Percentiles rank a stretch among this genome's conserved stretches.
These are phyloP conservation scores for Cucumis hystrix DNA, from an alignment of 306 rosid species.

Conservation along the genomic window DNA sequence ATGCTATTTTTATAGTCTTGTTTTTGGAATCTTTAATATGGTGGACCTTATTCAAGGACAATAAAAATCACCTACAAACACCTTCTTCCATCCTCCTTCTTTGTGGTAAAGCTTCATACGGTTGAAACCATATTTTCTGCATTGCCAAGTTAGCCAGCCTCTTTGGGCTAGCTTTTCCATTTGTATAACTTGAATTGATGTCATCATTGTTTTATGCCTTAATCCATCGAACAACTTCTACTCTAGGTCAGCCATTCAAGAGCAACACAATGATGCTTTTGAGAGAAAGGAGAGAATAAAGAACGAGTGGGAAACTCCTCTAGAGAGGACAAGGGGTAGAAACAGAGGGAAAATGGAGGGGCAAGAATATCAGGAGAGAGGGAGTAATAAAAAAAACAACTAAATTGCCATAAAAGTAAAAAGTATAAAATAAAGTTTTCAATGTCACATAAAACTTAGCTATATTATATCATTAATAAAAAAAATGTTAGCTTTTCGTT, in stretches of 20 bases:
- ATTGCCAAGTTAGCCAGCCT: neutral
- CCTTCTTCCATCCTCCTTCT: neutral
- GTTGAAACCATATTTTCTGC: neutral
- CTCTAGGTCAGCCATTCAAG: neutral
- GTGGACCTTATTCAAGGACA: neutral
- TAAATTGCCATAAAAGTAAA: neutral
- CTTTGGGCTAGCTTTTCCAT: neutral
- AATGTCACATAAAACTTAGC: neutral
- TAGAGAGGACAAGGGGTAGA: neutral
- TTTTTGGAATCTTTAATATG: too few species aligned
- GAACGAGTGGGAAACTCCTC: neutral
- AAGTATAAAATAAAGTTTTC: neutral
- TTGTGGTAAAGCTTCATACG: neutral
- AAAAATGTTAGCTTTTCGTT: neutral
- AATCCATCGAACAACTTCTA: neutral
- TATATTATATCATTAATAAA: too few species aligned
- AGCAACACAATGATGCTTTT: neutral
- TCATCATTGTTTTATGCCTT: neutral
- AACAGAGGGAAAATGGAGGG: neutral
- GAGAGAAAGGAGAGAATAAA: neutral
- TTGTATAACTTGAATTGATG: neutral
- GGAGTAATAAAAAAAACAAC: neutral
- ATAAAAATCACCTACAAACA: neutral
- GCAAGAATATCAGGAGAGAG: neutral
- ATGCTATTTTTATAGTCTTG: neutral